phyloP scores from a whole-genome alignment of 2,329 filamentous ascomycete genomes.

The Fusarium sp. region DNA sequence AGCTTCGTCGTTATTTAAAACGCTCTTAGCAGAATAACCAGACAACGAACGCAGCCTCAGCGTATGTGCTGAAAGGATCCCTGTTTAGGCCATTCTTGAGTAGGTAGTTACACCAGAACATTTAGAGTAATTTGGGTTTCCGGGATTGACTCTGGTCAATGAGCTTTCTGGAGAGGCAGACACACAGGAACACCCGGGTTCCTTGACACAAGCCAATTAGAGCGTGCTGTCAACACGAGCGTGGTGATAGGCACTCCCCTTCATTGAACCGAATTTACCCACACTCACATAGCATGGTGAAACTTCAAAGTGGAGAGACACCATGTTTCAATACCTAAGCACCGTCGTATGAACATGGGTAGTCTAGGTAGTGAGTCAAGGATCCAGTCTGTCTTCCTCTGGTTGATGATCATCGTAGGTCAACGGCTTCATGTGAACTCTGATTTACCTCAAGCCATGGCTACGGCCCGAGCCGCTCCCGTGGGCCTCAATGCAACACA shows the following conservation, averaged over 20 bases:
- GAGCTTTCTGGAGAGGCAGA: not conserved
- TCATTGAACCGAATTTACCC: not conserved
- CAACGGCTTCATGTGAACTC: not conserved
- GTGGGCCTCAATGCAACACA: not conserved
- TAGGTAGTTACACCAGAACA: not conserved
- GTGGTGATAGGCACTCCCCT: not conserved
- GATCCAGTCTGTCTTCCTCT: not conserved
- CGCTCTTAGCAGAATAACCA: too few relatives aligned
- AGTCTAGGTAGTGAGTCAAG: not conserved
- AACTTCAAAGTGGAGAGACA: not conserved
- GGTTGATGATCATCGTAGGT: not conserved
- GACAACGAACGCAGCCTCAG: too few relatives aligned
- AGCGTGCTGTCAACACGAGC: not conserved
- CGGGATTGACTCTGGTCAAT: not conserved
- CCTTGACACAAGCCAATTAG: not conserved
- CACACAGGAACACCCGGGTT: not conserved
- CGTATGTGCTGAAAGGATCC: not conserved
- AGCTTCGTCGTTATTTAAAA: too few relatives aligned
- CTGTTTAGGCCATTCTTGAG: not conserved
- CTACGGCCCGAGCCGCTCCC: conserved; percentile 23
- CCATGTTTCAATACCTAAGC: not conserved
- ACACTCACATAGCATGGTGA: not conserved
- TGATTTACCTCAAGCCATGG: conserved; percentile 8
- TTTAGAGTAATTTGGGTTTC: not conserved
- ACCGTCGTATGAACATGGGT: not conserved